Evolutionary conservation across 495 filamentous ascomycete genomes (phyloP).

Genomic region (Usnea hakonensis): DNA sequence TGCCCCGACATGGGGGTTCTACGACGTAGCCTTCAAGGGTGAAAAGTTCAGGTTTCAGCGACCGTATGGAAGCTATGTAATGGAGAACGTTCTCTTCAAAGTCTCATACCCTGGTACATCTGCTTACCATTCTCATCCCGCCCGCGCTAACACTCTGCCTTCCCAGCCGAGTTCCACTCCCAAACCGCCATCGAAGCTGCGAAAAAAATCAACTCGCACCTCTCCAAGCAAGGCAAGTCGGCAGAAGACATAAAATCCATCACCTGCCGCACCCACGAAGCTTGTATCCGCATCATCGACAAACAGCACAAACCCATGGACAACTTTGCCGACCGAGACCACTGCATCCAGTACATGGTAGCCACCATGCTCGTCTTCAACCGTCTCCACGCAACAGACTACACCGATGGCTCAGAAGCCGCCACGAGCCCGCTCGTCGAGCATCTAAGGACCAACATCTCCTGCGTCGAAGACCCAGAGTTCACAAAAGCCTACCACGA

Average conservation of each 20-base stretch:
- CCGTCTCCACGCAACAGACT: constrained; percentile 84
- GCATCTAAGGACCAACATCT: constrained; percentile 80
- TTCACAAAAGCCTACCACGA: constrained; percentile 94
- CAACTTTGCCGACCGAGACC: constrained; percentile 98
- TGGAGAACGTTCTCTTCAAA: constrained; percentile 99
- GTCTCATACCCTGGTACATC: constrained; percentile 85
- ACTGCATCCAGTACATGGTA: constrained; percentile 99
- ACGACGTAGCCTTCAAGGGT: constrained; percentile 94
- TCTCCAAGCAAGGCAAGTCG: constrained; percentile 78
- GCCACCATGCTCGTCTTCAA: constrained; percentile 90
- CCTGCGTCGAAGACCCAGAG: constrained; percentile 89
- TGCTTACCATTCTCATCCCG: not conserved
- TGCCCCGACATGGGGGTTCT: constrained; percentile 95
- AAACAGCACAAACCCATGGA: constrained; percentile 99
- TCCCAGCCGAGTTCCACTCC: constrained; percentile 90
- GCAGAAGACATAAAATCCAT: constrained; percentile 90
- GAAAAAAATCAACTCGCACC: constrained; percentile 72
- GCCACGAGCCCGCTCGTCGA: constrained; percentile 86
- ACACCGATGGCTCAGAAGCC: constrained; percentile 83
- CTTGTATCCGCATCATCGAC: constrained; percentile 97
- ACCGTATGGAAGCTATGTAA: constrained; percentile 94
- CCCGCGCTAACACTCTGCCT: constrained; percentile 13
- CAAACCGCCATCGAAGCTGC: constrained; percentile 96
- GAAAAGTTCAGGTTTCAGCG: constrained; percentile 94
- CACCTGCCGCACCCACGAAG: constrained; percentile 93